phyloP scores from a whole-genome alignment of 306 rosid species.

The Quercus parvula region DNA sequence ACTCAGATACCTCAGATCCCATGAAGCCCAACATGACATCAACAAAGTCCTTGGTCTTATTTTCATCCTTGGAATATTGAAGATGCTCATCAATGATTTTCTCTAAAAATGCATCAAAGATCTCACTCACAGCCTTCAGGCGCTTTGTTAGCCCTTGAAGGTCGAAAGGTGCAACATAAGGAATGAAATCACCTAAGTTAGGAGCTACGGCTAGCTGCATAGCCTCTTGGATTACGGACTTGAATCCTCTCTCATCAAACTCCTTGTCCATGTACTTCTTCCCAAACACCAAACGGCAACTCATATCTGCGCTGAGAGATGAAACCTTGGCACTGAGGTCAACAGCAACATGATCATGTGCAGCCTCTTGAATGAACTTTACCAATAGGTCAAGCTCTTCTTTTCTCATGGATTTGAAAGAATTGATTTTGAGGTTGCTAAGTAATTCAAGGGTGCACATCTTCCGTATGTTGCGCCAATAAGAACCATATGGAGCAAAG shows the following conservation, averaged over 20 bases:
- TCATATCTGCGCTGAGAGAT: slow-evolving; percentile 31
- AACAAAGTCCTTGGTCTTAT: too few species aligned
- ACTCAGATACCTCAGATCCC: slow-evolving; percentile 47
- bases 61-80: too few species aligned
- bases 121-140: too few species aligned
- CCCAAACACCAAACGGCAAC: slow-evolving; percentile 57
- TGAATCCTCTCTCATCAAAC: slow-evolving; percentile 50
- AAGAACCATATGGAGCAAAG: slow-evolving; percentile 48
- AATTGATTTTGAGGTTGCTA: slow-evolving; percentile 38
- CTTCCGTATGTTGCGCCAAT: slow-evolving; percentile 69
- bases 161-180: slow-evolving; percentile 46
- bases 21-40: slow-evolving; percentile 51
- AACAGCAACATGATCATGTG: slow-evolving; percentile 21
- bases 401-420: slow-evolving; percentile 52
- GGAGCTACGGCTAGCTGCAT: slow-evolving; percentile 35
- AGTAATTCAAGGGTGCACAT: slow-evolving; percentile 64
- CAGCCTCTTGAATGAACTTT: slow-evolving; percentile 27
- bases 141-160: slow-evolving; percentile 52
- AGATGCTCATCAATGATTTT: too few species aligned
- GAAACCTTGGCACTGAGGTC: slow-evolving; percentile 46
- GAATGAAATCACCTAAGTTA: slow-evolving; percentile 55
- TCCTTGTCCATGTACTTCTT: slow-evolving; percentile 53
- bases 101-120: too few species aligned
- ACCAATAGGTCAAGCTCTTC: slow-evolving; percentile 47
- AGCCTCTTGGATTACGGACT: slow-evolving; percentile 36